Percentiles rank a stretch among this genome's conserved stretches.
These are phyloP conservation scores for Lactarius pseudohatsudake DNA, from an alignment of 768 basidiomycete genomes.

Conservation along the genomic window DNA sequence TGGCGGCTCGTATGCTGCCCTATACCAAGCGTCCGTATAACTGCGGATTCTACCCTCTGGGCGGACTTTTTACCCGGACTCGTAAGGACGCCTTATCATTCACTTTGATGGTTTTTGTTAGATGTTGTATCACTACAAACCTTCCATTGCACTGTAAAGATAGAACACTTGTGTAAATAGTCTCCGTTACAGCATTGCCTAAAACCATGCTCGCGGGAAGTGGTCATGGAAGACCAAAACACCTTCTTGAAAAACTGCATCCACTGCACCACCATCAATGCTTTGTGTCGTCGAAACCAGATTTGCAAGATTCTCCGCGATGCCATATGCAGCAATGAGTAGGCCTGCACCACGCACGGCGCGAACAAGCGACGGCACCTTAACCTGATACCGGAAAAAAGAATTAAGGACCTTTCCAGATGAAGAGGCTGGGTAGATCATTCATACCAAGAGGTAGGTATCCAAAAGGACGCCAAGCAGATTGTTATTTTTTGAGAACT, in stretches of 20 bases:
- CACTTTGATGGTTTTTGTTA: constrained; percentile 6
- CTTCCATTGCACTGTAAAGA: constrained; percentile 27
- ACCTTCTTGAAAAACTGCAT: constrained; percentile 66
- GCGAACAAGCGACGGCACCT: constrained; percentile 87
- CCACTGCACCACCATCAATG: constrained; percentile 53
- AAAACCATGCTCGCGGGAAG: constrained; percentile 58
- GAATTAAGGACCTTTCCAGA: neutral
- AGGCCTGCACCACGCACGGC: constrained; percentile 88
- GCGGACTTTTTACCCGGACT: neutral
- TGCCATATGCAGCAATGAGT: constrained; percentile 82
- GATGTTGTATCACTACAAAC: constrained; percentile 25
- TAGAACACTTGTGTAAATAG: constrained; percentile 23
- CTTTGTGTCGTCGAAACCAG: constrained; percentile 38
- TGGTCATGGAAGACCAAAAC: constrained; percentile 68
- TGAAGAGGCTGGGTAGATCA: constrained; percentile 16
- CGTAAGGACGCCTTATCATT: constrained; percentile 21
- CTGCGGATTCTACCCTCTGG: neutral
- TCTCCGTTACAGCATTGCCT: constrained; percentile 21
- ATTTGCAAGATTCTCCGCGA: constrained; percentile 42
- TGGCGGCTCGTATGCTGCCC: constrained; percentile 31
- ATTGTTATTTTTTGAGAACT: constrained; percentile 91
- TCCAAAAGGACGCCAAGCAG: constrained; percentile 89
- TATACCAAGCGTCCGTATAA: constrained; percentile 31
- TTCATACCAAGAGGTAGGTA: constrained; percentile 75
- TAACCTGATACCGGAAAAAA: constrained; percentile 49